Evolutionary conservation across 495 filamentous ascomycete genomes (phyloP).

Genomic region (Ramalina intermedia): DNA sequence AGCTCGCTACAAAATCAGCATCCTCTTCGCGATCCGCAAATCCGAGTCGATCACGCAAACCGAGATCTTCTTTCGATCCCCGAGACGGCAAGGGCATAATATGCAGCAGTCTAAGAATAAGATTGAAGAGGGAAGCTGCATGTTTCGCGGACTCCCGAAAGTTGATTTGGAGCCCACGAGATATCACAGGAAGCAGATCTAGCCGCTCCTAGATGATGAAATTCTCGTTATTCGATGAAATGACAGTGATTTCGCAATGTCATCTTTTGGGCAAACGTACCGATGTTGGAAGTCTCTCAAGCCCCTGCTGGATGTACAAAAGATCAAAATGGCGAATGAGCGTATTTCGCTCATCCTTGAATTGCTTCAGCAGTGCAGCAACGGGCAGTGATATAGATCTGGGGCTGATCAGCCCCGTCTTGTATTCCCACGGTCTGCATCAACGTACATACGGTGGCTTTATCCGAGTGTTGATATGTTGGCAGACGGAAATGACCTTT

Average conservation of each 20-base stretch:
- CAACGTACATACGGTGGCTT: slow-evolving; percentile 32
- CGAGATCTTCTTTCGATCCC: slow-evolving; percentile 61
- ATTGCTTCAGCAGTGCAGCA: slow-evolving; percentile 67
- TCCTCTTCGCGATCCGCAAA: slow-evolving; percentile 49
- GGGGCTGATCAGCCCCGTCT: neutral
- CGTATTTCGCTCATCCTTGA: slow-evolving; percentile 58
- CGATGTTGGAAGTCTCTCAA: slow-evolving; percentile 45
- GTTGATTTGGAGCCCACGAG: slow-evolving; percentile 53
- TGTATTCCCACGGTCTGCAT: neutral
- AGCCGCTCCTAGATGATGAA: slow-evolving; percentile 35
- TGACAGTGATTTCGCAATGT: neutral
- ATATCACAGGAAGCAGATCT: slow-evolving; percentile 53
- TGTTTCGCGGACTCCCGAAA: slow-evolving; percentile 48
- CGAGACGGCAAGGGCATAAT: slow-evolving; percentile 57
- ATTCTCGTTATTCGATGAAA: neutral
- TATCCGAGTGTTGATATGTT: slow-evolving; percentile 65
- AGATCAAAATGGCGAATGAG: slow-evolving; percentile 82
- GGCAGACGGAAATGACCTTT: slow-evolving; percentile 53
- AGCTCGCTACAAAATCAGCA: slow-evolving; percentile 56
- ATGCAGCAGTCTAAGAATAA: slow-evolving; percentile 61
- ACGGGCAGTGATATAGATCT: slow-evolving; percentile 69
- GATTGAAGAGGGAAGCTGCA: slow-evolving; percentile 63
- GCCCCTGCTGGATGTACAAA: slow-evolving; percentile 74
- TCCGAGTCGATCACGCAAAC: slow-evolving; percentile 48
- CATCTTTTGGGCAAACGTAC: slow-evolving; percentile 3